These are phyloP conservation scores for Populus nigra DNA, from an alignment of 345 rosid genomes.

Conservation along the genomic window DNA sequence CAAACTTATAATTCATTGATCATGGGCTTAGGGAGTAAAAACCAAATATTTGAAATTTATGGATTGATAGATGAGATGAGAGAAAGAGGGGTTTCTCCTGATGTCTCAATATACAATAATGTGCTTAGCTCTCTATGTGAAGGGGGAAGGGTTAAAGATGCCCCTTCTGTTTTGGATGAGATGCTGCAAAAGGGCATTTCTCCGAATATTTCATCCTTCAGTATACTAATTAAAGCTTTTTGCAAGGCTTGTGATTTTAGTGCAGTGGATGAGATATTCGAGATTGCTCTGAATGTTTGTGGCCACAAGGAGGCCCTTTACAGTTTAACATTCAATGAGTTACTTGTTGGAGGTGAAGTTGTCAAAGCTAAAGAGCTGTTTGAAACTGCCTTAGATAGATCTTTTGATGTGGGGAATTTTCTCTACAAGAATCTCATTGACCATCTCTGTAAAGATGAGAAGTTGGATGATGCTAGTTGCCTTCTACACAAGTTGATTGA, in stretches of 20 bases:
- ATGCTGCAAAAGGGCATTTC: conserved; percentile 72
- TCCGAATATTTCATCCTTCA: conserved; percentile 72
- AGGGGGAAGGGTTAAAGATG: conserved; percentile 72
- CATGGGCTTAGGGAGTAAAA: conserved; percentile 70
- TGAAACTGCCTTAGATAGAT: conserved; percentile 66
- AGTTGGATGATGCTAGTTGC: conserved; percentile 58
- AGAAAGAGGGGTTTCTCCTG: conserved; percentile 81
- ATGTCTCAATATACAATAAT: conserved; percentile 72
- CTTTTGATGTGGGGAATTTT: conserved; percentile 59
- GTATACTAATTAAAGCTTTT: conserved; percentile 68
- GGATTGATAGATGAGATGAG: conserved; percentile 95
- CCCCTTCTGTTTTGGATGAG: conserved; percentile 70
- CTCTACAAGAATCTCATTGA: conserved; percentile 66
- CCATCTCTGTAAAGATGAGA: conserved; percentile 63
- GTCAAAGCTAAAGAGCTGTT: conserved; percentile 64
- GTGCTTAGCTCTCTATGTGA: conserved; percentile 76
- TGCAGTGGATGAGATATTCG: conserved; percentile 70
- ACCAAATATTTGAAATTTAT: conserved; percentile 81
- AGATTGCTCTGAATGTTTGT: conserved; percentile 67
- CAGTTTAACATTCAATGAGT: conserved; percentile 74
- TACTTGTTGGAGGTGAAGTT: conserved; percentile 59
- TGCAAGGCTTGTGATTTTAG: conserved; percentile 62
- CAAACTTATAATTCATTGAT: conserved; percentile 88
- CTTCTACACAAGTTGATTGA: conserved; percentile 62
- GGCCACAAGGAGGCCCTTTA: conserved; percentile 84